Evolutionary conservation across 1,284 basidiomycete genomes (phyloP).

Genomic region (Thecaphora thlaspeos): DNA sequence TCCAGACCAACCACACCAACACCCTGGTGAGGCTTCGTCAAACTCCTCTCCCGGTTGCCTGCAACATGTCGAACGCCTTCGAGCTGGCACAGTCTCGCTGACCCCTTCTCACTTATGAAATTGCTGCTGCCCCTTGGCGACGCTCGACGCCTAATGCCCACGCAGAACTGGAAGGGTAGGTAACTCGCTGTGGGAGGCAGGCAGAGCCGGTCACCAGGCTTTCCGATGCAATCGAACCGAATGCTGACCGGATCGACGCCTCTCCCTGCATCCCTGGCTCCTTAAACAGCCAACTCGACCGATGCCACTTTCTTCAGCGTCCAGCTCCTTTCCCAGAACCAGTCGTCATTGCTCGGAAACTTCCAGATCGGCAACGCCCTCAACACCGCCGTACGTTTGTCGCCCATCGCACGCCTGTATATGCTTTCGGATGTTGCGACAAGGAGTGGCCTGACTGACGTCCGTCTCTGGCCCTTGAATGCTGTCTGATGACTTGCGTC

Average conservation of each 20-base stretch:
- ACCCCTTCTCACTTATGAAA: too few relatives aligned
- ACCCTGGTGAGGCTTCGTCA: constrained; percentile 17
- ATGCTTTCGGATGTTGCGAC: background rate
- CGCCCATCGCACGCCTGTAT: background rate
- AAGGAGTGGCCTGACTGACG: background rate
- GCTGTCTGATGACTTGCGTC: too few relatives aligned
- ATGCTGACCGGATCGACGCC: too few relatives aligned
- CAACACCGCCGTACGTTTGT: constrained; percentile 10
- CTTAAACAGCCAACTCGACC: constrained; percentile 32
- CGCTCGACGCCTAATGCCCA: too few relatives aligned
- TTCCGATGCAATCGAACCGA: too few relatives aligned
- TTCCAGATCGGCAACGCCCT: constrained; percentile 44
- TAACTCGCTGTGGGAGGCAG: too few relatives aligned
- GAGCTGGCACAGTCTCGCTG: too few relatives aligned
- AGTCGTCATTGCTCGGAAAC: constrained; percentile 37
- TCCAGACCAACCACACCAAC: constrained; percentile 37
- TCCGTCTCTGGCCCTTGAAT: too few relatives aligned
- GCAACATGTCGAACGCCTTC: background rate
- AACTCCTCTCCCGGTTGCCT: background rate
- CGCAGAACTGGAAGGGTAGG: constrained; percentile 34
- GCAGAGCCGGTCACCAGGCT: too few relatives aligned
- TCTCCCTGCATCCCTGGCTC: background rate
- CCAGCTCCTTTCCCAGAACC: constrained; percentile 38
- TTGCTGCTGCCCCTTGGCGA: too few relatives aligned
- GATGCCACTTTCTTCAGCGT: constrained; percentile 33